These are phyloP conservation scores for Scleroderma citrinum DNA, from an alignment of 768 basidiomycete genomes.

Conservation along the genomic window DNA sequence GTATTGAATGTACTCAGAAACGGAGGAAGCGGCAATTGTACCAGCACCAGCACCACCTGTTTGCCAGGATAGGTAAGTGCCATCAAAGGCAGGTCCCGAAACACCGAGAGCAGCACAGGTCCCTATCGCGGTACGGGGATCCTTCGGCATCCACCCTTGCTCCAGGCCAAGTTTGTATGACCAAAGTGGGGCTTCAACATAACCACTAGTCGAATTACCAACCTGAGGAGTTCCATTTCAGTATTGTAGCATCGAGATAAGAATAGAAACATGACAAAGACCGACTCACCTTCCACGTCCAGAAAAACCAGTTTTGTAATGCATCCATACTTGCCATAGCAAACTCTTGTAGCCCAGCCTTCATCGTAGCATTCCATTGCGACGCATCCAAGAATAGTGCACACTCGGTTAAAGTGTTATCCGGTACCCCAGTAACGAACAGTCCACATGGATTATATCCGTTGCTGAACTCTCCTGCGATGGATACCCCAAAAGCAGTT, in stretches of 20 bases:
- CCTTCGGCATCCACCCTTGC: constrained; percentile 72
- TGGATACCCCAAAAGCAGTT: constrained; percentile 58
- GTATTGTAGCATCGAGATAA: background rate
- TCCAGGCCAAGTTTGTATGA: constrained; percentile 64
- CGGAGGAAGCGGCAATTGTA: constrained; percentile 38
- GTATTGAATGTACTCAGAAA: constrained; percentile 42
- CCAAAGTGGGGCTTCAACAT: constrained; percentile 55
- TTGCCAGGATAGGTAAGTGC: constrained; percentile 55
- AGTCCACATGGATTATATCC: constrained; percentile 64
- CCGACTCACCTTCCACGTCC: constrained; percentile 63
- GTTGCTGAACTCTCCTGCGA: constrained; percentile 73
- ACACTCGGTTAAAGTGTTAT: constrained; percentile 30
- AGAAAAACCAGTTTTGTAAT: constrained; percentile 65
- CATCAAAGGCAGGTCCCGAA: constrained; percentile 39
- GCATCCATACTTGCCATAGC: constrained; percentile 60
- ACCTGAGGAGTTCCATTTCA: constrained; percentile 31
- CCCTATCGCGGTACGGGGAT: constrained; percentile 65
- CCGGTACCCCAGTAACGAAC: constrained; percentile 34
- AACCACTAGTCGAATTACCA: constrained; percentile 48
- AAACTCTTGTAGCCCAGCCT: constrained; percentile 46
- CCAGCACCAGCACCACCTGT: constrained; percentile 59
- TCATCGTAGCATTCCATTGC: constrained; percentile 47
- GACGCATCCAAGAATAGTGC: constrained; percentile 43
- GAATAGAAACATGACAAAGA: background rate
- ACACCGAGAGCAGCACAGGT: constrained; percentile 54